These are phyloP conservation scores for Babesia sp. DNA, from an alignment of 169 alveolate species.

Conservation along the genomic window DNA sequence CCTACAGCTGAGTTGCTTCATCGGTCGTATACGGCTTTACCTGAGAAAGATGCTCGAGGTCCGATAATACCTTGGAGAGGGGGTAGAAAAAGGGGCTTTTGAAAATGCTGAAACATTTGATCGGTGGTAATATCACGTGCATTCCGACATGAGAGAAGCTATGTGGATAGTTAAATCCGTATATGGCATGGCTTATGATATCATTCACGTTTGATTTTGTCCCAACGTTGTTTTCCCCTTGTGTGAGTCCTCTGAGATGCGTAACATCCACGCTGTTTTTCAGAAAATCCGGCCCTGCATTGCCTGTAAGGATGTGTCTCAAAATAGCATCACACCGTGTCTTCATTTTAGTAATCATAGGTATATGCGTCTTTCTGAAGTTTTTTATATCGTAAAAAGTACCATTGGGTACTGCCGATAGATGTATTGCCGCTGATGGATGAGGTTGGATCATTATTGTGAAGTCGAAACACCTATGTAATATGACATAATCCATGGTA, in stretches of 20 bases:
- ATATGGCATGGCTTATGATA: conserved; percentile 16
- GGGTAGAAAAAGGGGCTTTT: conserved; percentile 68
- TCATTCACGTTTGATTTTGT: neutral
- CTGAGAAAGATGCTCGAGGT: conserved; percentile 43
- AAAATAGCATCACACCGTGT: conserved; percentile 23
- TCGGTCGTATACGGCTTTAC: conserved; percentile 54
- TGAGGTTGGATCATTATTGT: conserved; percentile 38
- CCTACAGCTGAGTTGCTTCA: conserved; percentile 40
- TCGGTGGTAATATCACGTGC: conserved; percentile 68
- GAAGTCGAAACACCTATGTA: conserved; percentile 65
- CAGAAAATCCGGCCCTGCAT: conserved; percentile 1
- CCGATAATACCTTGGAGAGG: conserved; percentile 57
- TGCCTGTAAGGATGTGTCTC: conserved; percentile 16
- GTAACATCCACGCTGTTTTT: neutral
- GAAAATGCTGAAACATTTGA: conserved; percentile 46
- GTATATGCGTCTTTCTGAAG: conserved; percentile 59
- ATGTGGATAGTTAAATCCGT: conserved; percentile 67
- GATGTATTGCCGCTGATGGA: conserved; percentile 55
- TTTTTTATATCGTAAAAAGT: conserved; percentile 68
- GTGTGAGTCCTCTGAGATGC: neutral
- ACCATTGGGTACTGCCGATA: conserved; percentile 67
- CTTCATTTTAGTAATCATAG: conserved; percentile 37
- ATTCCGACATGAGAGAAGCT: conserved; percentile 62
- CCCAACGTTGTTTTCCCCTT: neutral
- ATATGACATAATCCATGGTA: neutral